Evolutionary conservation across 371 early-diverging fungal genomes (phyloP), one percentile per base, ranked within the genome.

Genomic region (Chytridiales sp.): DNA sequence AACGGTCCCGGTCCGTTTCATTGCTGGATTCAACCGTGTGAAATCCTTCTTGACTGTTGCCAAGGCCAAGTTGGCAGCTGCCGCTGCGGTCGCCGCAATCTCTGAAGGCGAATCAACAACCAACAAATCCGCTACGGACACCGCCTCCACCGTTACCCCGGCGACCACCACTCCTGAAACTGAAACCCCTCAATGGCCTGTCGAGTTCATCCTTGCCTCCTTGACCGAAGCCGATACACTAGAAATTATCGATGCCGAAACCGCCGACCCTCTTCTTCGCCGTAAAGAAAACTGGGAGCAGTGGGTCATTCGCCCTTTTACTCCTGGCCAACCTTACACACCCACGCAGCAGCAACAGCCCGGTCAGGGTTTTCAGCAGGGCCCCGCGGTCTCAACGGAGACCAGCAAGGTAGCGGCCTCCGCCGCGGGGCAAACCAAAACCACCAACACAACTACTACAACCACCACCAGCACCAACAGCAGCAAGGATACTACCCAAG

Each of bases 21-120:
- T 96, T 54, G 85, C 89, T 38, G 82, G 82, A 58, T 96, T 96
- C 72, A 92, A 92, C 71, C 88, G 97, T 31, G 84, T 96, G 50
- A 57, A 64, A 29, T 43, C 56, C 30, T 62, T 71, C n/a, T 62
- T 67, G 0, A 50, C 38, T 39, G 51, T 61, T 15, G 72, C 69
- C n/a, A 60, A 61, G 30, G 38, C 31, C 31, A 71, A 71, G 49
- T 22, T 54, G 4, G 44, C 39, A 48, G 31, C 29, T 53, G 38
- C 55, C 26, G 51, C 62, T 27, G 40, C 31, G 13, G 27, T 49
- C 34, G 47, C 32, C 34, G 34, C 30, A 26, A 36, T 26, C 34
- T 13, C 44, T 4, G 49, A 19, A n/a, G 56, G 48, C 15, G 43
- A 44, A 29, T 30, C 5, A 11, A 35, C 41, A 5, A 24, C 36